Evolutionary conservation across 148 eudicot species (phyloP), one percentile per base, ranked within the genome.

Genomic region (Rhododendron simsii): DNA sequence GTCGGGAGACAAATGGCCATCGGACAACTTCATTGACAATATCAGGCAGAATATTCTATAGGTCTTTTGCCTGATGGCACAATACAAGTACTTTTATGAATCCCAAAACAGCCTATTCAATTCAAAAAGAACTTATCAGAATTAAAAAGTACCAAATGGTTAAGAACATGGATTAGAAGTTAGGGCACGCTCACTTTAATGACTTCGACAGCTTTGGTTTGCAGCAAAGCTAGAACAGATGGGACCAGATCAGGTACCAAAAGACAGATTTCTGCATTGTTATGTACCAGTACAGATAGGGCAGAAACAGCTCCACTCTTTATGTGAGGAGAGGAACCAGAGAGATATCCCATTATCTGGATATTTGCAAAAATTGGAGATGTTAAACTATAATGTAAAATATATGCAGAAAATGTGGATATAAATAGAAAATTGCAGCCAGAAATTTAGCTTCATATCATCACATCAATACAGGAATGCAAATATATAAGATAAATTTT

Each of bases 301-400:
- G 98, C 98, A 86, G 99, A 94, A 55, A 96, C 92, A 33, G 94
- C 99, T 50, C 98, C 98, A 91, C 98, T 95, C 83, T 89, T 95
- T 53, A 94, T 91, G 55, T 94, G 95, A 87, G 98, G 98, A 80
- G 98, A 95, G 85, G 99, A 90, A 71, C 94, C 92, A 84, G 98
- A 93, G 82, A 94, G 94, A 89, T 97, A 97, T 15, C 96, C 99
- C 87, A 90, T 89, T 88, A 95, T 91, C 98, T 96, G 94, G 50
- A 75, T 65, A 88, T 76, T 88, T 57, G 81, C 55, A 83, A 57
- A 26, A 23, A 33, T 3, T 44, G 0, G n/a, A 82, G 67, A 82
- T 7, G 67, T 82, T 35, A 84, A 35, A 53, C 11, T 28, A n/a
- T 3, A 59, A 53, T 15, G 10, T 2, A n/a, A 1, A 37, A 59